A percentile compares a stretch with the other conserved stretches of the same genome.
Evolutionary conservation across 179 eudicot species (phyloP).

Genomic region (Beta lomatogona): DNA sequence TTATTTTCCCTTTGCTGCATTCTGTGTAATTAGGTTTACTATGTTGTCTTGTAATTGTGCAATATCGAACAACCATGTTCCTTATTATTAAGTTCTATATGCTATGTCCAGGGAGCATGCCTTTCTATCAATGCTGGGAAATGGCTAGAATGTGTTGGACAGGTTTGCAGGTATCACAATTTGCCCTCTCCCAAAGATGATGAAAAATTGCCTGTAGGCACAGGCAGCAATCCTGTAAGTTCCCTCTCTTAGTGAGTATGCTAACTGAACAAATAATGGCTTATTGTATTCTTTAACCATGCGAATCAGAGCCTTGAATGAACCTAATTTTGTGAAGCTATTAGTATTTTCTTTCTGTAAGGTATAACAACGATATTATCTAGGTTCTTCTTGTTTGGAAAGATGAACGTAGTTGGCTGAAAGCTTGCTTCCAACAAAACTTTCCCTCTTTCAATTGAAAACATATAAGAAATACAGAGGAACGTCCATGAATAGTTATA

Average conservation of each 20-base stretch:
- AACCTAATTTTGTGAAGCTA: neutral
- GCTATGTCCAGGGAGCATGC: slow-evolving; percentile 73
- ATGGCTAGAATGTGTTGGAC: slow-evolving; percentile 64
- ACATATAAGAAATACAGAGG: neutral
- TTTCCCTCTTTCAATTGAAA: neutral
- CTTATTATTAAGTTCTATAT: slow-evolving; percentile 9
- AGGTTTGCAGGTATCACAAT: slow-evolving; percentile 68
- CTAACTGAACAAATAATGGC: neutral
- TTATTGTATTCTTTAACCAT: neutral
- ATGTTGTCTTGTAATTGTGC: neutral
- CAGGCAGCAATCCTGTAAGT: slow-evolving; percentile 99
- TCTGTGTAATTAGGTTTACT: neutral
- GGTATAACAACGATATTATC: neutral
- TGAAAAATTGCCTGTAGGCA: slow-evolving; percentile 94
- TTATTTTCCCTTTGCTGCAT: neutral
- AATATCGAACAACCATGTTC: neutral
- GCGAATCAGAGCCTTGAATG: neutral
- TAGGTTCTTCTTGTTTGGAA: neutral
- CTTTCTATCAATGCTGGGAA: slow-evolving; percentile 74
- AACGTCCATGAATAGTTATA: neutral
- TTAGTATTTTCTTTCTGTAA: neutral
- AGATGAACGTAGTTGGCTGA: neutral
- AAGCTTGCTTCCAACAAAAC: neutral
- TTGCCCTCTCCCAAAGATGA: slow-evolving; percentile 68
- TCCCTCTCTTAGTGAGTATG: slow-evolving; percentile 13